phyloP scores from a whole-genome alignment of 176 grass and related monocot species.

The Cenchrus purpureus region DNA sequence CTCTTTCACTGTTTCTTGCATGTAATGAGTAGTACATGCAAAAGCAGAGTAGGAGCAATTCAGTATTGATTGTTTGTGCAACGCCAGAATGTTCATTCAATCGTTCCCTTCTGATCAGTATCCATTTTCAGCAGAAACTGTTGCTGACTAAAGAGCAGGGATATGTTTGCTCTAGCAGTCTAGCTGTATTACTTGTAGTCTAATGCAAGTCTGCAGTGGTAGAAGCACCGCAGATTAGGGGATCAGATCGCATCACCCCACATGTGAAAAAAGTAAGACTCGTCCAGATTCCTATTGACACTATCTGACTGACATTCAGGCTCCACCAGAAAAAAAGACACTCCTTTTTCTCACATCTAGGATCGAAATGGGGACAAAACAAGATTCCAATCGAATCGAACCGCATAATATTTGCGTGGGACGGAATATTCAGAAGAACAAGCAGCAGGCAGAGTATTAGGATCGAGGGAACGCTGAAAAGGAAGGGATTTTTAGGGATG shows the following conservation, averaged over 20 bases:
- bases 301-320: neutral
- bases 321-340: neutral
- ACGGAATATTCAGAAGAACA: constrained; percentile 14
- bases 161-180: neutral
- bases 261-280: neutral
- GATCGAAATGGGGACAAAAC: neutral
- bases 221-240: neutral
- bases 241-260: neutral
- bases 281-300: neutral
- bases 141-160: neutral
- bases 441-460: neutral
- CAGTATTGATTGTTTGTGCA: neutral
- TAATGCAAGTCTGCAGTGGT: neutral
- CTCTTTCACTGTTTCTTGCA: neutral
- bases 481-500: neutral
- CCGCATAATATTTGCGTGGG: neutral
- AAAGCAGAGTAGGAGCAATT: neutral
- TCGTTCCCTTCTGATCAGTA: neutral
- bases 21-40: neutral
- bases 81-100: neutral
- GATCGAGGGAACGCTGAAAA: neutral
- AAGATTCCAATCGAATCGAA: neutral
- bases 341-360: neutral
- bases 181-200: neutral
- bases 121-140: neutral